phyloP scores from a whole-genome alignment of 2,329 filamentous ascomycete species.

The Aspergillus melleus region DNA sequence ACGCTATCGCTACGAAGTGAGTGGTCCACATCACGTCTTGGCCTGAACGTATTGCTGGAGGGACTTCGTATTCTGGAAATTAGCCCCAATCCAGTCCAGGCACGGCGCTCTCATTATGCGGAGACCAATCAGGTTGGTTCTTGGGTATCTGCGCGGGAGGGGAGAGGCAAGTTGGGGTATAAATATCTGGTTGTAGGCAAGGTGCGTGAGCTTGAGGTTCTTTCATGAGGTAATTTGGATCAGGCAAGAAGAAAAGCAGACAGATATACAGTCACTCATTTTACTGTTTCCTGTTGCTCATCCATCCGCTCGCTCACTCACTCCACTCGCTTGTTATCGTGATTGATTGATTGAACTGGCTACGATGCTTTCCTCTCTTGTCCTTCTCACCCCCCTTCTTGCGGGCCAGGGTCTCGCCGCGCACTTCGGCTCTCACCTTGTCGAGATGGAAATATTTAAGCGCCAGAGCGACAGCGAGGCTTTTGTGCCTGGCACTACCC shows the following conservation, averaged over 20 bases:
- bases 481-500: slow-evolving; percentile 10
- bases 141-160: not conserved
- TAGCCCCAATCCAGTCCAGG: not conserved
- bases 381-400: slow-evolving; percentile 9
- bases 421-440: not conserved
- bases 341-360: not conserved
- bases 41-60: not conserved
- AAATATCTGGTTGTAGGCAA: not conserved
- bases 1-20: not conserved
- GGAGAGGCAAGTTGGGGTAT: not conserved
- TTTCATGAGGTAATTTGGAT: too few species aligned
- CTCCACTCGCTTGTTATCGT: not conserved
- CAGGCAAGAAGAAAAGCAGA: not conserved
- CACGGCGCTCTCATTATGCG: not conserved
- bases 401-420: slow-evolving; percentile 10
- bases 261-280: not conserved
- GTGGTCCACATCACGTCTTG: not conserved
- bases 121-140: not conserved
- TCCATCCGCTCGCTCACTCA: too few species aligned
- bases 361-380: slow-evolving; percentile 10
- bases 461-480: slow-evolving; percentile 9
- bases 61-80: not conserved
- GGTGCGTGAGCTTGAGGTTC: too few species aligned
- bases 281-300: not conserved
- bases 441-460: slow-evolving; percentile 3